Evolutionary conservation across 2,329 filamentous ascomycete species (phyloP).

Genomic region (Drechslerella coelobrocha): DNA sequence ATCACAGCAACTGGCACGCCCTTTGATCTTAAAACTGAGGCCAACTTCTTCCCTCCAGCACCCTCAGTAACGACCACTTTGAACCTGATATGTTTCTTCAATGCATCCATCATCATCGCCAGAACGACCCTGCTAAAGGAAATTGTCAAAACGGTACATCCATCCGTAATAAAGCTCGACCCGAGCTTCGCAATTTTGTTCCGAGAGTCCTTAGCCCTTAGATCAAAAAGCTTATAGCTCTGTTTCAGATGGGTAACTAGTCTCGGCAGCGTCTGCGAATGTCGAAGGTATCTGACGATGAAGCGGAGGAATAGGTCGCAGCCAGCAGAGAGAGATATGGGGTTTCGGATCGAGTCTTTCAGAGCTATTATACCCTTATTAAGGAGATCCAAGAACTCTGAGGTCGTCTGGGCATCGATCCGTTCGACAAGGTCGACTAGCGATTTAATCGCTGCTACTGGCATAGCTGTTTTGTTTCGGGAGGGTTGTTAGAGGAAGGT

Average conservation of each 20-base stretch:
- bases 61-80: constrained; percentile 68
- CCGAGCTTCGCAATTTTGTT: constrained; percentile 82
- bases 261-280: constrained; percentile 39
- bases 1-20: constrained; percentile 86
- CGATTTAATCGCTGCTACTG: constrained; percentile 90
- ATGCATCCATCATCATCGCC: constrained; percentile 75
- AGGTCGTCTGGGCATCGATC: constrained; percentile 82
- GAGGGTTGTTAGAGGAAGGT: not conserved
- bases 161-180: constrained; percentile 77
- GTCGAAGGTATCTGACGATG: constrained; percentile 66
- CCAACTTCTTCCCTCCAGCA: constrained; percentile 67
- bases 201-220: constrained; percentile 82
- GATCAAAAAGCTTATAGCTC: constrained; percentile 87
- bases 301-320: constrained; percentile 96
- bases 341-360: constrained; percentile 80
- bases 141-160: constrained; percentile 83
- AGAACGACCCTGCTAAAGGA: constrained; percentile 86
- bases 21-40: constrained; percentile 71
- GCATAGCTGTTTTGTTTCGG: constrained; percentile 74
- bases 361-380: constrained; percentile 77
- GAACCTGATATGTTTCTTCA: constrained; percentile 74
- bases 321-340: constrained; percentile 88
- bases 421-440: constrained; percentile 84
- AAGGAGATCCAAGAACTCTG: constrained; percentile 88
- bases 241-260: constrained; percentile 68